phyloP scores from a whole-genome alignment of 208 protist genomes.

The Leishmania lainsoni region DNA sequence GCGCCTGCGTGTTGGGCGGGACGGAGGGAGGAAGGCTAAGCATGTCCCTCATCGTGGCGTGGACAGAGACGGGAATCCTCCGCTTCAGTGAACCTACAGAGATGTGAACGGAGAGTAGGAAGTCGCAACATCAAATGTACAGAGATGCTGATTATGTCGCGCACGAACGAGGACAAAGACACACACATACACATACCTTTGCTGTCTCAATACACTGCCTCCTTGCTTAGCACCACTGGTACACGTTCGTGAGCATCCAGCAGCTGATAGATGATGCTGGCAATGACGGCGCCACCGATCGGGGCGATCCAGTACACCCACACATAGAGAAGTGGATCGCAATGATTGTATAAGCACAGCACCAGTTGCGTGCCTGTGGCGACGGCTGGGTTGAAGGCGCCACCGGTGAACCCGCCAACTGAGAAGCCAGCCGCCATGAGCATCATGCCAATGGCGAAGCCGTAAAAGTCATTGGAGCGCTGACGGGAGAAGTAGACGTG shows the following conservation, averaged over 20 bases:
- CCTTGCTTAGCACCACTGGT: conserved; percentile 28
- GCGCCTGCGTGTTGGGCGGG: not conserved
- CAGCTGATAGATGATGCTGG: conserved; percentile 81
- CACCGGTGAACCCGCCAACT: conserved; percentile 62
- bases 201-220: conserved; percentile 38
- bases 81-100: not conserved
- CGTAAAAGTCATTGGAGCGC: conserved; percentile 86
- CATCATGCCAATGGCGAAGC: conserved; percentile 75
- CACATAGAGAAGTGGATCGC: conserved; percentile 60
- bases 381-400: conserved; percentile 85
- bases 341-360: conserved; percentile 72
- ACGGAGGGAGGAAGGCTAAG: too few species aligned
- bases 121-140: not conserved
- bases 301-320: conserved; percentile 92
- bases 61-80: not conserved
- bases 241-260: conserved; percentile 72
- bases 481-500: conserved; percentile 86
- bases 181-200: conserved; percentile 1
- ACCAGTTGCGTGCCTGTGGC: conserved; percentile 77
- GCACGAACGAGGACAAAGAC: not conserved
- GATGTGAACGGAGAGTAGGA: not conserved
- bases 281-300: conserved; percentile 76
- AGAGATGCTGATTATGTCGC: not conserved
- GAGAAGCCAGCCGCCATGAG: conserved; percentile 77
- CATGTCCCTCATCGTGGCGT: not conserved